Evolutionary conservation across 805 yeast species (phyloP).

Genomic region (Teunomyces stri): DNA sequence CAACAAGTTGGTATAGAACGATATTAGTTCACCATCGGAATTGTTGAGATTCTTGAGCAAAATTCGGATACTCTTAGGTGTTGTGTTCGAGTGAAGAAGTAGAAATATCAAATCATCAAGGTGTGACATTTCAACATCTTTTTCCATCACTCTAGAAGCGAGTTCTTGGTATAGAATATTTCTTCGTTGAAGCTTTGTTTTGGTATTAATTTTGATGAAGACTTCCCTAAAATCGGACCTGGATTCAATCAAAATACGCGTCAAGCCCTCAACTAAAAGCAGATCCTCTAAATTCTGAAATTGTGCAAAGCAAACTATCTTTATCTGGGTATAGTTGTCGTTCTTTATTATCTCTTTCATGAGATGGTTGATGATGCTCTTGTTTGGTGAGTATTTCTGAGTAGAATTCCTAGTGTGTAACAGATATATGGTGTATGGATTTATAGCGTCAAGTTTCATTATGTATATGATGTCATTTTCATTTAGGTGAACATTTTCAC

Average conservation of each 20-base stretch:
- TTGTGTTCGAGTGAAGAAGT: neutral
- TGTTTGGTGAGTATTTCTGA: conserved; percentile 7
- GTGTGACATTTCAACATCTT: neutral
- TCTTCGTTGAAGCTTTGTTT: neutral
- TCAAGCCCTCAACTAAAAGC: conserved; percentile 1
- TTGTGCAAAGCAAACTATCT: conserved; percentile 3
- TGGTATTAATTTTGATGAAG: neutral
- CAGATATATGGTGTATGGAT: conserved; percentile 10
- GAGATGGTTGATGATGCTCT: conserved; percentile 9
- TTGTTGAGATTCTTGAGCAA: neutral
- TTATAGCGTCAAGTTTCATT: conserved; percentile 3
- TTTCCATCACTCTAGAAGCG: neutral
- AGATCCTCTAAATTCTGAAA: conserved; percentile 7
- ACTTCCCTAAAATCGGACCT: neutral
- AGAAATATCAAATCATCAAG: neutral
- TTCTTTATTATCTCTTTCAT: conserved; percentile 4
- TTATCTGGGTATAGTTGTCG: neutral
- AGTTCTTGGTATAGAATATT: neutral
- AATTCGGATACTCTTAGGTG: neutral
- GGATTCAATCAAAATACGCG: neutral
- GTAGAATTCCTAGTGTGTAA: conserved; percentile 5
- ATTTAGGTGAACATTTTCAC: conserved; percentile 3
- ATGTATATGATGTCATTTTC: conserved; percentile 9
- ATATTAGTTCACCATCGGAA: neutral
- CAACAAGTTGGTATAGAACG: conserved; percentile 1